A percentile compares a stretch with the other conserved stretches of the same genome.
Evolutionary conservation across 768 basidiomycete genomes (phyloP).

Genomic region (Podaxis sp.): DNA sequence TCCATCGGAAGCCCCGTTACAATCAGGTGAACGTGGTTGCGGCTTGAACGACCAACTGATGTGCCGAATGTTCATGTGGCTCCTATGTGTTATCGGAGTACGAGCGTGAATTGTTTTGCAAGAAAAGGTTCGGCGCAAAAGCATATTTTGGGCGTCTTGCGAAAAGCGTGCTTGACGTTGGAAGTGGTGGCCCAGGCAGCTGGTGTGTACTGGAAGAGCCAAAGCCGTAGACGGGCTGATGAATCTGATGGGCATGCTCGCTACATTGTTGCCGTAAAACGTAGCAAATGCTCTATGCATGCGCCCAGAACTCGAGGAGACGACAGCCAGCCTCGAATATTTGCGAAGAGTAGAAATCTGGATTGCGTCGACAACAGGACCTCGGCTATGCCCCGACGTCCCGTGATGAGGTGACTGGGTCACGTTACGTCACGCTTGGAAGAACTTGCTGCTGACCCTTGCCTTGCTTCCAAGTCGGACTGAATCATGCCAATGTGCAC

Average conservation of each 20-base stretch:
- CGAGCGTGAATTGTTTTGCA: background rate
- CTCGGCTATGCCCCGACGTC: background rate
- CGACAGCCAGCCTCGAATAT: constrained; percentile 12
- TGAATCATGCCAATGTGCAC: constrained; percentile 9
- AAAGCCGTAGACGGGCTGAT: constrained; percentile 4
- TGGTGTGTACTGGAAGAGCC: constrained; percentile 9
- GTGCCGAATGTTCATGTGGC: constrained; percentile 16
- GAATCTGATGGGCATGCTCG: constrained; percentile 22
- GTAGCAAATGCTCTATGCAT: constrained; percentile 42
- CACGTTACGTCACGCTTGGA: constrained; percentile 7
- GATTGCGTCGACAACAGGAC: background rate
- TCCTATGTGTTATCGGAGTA: background rate
- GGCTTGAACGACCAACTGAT: constrained; percentile 38
- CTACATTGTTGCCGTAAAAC: constrained; percentile 39
- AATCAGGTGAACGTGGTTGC: constrained; percentile 28
- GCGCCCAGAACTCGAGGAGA: constrained; percentile 32
- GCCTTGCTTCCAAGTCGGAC: background rate
- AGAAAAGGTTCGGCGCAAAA: constrained; percentile 6
- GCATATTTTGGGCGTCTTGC: background rate
- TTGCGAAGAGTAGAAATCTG: constrained; percentile 12
- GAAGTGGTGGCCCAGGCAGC: background rate
- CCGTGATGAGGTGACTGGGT: constrained; percentile 15
- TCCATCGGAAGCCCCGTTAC: constrained; percentile 32
- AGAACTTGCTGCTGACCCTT: constrained; percentile 2
- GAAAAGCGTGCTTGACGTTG: background rate